Evolutionary conservation across 2,329 filamentous ascomycete genomes (phyloP), one percentile per base, ranked within the genome.

Genomic region (Fonsecaea multimorphosa): DNA sequence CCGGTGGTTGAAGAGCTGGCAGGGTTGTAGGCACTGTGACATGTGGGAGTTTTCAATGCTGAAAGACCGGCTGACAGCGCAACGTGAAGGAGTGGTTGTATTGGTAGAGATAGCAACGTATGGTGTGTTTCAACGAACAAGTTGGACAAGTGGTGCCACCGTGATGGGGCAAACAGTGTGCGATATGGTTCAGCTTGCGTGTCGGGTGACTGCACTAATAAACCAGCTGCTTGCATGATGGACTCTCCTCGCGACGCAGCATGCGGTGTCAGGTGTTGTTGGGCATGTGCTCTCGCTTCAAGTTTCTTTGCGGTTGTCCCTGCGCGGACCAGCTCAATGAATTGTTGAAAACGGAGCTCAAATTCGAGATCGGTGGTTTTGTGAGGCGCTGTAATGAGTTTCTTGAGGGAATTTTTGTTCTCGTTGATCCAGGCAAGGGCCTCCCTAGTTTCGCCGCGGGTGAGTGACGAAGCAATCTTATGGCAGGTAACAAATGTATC

Each of bases 31-130:
- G 83, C 81, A 1, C 90, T 90, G 79, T 98, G 93, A 76, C 95
- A 99, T 16, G 92, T 89, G 0, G 95, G 95, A 0, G 95, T 98
- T 78, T 99, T 99, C 71, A 99, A 88, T 0, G 95, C 93, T 0
- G 93, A 97, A 9, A 99, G 86, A 7, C 95, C 95, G 0, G 93
- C 93, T 0, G 90, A 92, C 9, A 99, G 86, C 12, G 95, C 95
- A 68, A 96, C 90, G 78, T 98, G 92, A 29, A 99, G 87, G 19
- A 97, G 86, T 0, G 95, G 93, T 22, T 89, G 87, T 1, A 90
- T 85, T 0, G 95, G 93, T 0, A 99, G 86, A 16, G 89, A 89
- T 69, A 97, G 89, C 3, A 99, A 87, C 52, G 85, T 87, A 81
- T 97, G 93, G 79, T 98, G 92, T 1, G 93, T 96, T 67, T 86